Evolutionary conservation across 495 filamentous ascomycete species (phyloP).

Genomic region (Penicillium salamii): DNA sequence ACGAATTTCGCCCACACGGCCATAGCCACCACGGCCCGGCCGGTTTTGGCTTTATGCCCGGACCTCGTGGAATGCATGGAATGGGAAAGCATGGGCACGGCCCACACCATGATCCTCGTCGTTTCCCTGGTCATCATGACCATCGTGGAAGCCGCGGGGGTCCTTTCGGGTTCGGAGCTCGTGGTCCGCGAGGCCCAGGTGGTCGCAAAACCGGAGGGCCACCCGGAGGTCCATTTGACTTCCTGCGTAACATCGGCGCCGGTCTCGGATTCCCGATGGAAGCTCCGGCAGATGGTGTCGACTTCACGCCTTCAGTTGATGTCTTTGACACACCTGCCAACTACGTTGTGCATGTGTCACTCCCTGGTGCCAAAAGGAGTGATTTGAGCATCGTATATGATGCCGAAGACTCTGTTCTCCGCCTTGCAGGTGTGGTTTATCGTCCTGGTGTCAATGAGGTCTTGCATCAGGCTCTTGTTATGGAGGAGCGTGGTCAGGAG

Average conservation of each 20-base stretch:
- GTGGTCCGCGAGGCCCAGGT: constrained; percentile 9
- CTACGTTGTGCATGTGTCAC: constrained; percentile 67
- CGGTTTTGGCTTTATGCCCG: not conserved
- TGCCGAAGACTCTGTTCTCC: constrained; percentile 59
- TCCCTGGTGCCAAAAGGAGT: constrained; percentile 74
- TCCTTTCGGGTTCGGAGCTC: constrained; percentile 1
- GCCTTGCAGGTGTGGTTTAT: constrained; percentile 67
- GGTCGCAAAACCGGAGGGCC: constrained; percentile 13
- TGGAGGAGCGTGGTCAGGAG: constrained; percentile 58
- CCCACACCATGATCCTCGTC: constrained; percentile 1
- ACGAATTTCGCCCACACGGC: not conserved
- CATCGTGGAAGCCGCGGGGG: not conserved
- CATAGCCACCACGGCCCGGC: constrained; percentile 1
- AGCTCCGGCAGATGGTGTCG: constrained; percentile 27
- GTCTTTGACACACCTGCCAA: constrained; percentile 64
- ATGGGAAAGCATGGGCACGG: constrained; percentile 10
- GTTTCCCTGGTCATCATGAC: constrained; percentile 5
- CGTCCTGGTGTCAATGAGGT: constrained; percentile 66
- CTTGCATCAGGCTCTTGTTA: constrained; percentile 60
- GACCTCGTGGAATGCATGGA: not conserved
- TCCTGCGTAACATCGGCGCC: constrained; percentile 33
- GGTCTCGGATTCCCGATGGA: constrained; percentile 31
- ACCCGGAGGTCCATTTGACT: constrained; percentile 15
- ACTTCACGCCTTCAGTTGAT: constrained; percentile 66
- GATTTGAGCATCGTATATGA: constrained; percentile 77